A percentile compares a stretch with the other conserved stretches of the same genome.
Conservation (phyloP, 345 rosid genomes). For the Populus pruinosa region DNA sequence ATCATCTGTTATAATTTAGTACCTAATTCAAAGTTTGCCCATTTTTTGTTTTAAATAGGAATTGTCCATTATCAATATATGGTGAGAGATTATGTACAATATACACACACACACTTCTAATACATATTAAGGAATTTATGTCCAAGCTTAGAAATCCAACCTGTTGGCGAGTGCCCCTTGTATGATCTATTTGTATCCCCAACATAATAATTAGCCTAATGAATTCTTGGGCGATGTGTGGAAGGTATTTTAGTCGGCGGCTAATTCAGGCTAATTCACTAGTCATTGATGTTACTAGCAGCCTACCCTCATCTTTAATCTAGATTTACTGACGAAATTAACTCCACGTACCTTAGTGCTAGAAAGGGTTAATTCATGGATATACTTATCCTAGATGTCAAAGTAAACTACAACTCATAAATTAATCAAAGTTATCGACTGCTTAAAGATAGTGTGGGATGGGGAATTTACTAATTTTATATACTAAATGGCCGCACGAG, state of each 20-base stretch:
- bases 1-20: background rate
- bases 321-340: background rate
- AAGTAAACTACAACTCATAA: background rate
- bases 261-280: background rate
- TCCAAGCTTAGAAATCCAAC: background rate
- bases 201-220: background rate
- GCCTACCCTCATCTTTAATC: background rate
- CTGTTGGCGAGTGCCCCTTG: background rate
- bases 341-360: background rate
- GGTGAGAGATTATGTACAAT: too few species aligned
- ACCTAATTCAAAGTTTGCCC: background rate
- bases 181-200: background rate
- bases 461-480: background rate
- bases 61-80: background rate
- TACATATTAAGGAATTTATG: background rate
- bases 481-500: background rate
- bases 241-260: background rate
- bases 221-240: background rate
- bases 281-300: background rate
- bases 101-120: too few species aligned
- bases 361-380: background rate
- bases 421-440: background rate
- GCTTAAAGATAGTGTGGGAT: background rate
- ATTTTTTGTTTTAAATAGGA: background rate
- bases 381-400: background rate